Percentiles rank a stretch among this genome's conserved stretches.
Evolutionary conservation across 1,284 basidiomycete species (phyloP).

Genomic region (Malassezia cuniculi): DNA sequence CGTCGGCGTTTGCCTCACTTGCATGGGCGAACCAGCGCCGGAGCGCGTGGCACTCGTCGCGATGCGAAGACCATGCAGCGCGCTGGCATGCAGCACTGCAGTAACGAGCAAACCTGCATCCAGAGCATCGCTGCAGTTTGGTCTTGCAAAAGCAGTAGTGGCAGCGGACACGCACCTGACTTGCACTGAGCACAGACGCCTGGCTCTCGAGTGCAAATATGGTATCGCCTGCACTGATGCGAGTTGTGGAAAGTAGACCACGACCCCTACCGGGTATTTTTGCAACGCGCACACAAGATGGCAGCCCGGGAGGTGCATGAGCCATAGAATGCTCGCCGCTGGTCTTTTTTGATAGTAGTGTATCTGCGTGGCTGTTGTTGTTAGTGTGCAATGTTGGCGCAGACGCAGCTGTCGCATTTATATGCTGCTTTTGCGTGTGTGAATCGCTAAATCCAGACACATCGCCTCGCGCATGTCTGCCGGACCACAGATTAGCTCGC

Average conservation of each 20-base stretch:
- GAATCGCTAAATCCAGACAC: too few species aligned
- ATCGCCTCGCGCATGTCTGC: too few species aligned
- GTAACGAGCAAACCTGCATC: constrained; percentile 12
- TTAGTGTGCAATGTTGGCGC: too few species aligned
- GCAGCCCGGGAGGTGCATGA: too few species aligned
- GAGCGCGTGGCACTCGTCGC: constrained; percentile 13
- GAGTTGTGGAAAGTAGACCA: background rate
- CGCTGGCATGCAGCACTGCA: constrained; percentile 11
- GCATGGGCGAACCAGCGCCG: background rate
- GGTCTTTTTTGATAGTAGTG: too few species aligned
- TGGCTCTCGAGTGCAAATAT: background rate
- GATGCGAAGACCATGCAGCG: constrained; percentile 8
- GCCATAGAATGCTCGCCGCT: too few species aligned
- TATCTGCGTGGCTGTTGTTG: too few species aligned
- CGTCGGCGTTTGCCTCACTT: background rate
- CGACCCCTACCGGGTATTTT: too few species aligned
- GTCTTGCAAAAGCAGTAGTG: constrained; percentile 6
- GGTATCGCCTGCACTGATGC: constrained; percentile 2
- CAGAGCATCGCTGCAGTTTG: constrained; percentile 7
- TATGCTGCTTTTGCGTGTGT: too few species aligned
- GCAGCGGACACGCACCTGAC: constrained; percentile 4
- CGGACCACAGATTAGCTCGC: too few species aligned
- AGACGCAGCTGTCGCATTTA: too few species aligned
- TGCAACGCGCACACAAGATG: too few species aligned
- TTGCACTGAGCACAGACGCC: constrained; percentile 5